phyloP scores from a whole-genome alignment of 768 basidiomycete genomes.

The Tylopilus sp. region DNA sequence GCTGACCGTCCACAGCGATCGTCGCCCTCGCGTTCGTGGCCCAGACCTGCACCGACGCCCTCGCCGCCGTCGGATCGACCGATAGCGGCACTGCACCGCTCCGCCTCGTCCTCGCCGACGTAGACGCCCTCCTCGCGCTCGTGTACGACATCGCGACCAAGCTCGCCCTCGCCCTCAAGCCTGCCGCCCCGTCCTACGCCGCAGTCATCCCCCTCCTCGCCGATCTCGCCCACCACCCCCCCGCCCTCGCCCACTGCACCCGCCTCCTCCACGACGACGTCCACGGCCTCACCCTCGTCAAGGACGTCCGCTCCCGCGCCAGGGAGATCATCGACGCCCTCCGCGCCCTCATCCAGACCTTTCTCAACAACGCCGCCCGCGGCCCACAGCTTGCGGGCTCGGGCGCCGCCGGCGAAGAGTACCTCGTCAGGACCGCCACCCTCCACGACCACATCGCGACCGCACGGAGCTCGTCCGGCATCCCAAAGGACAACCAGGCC shows the following conservation, averaged over 20 bases:
- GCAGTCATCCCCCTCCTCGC: slow-evolving; percentile 50
- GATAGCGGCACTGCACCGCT: slow-evolving; percentile 6
- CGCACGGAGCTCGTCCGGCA: slow-evolving; percentile 42
- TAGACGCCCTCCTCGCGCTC: slow-evolving; percentile 54
- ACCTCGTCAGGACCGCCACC: slow-evolving; percentile 54
- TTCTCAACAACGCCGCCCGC: slow-evolving; percentile 36
- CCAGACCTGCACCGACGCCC: slow-evolving; percentile 21
- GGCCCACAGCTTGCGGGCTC: slow-evolving; percentile 15
- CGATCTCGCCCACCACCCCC: slow-evolving; percentile 48
- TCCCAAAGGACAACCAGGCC: slow-evolving; percentile 54
- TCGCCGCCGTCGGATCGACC: slow-evolving; percentile 2
- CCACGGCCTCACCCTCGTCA: slow-evolving; percentile 47
- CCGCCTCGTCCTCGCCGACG: slow-evolving; percentile 49
- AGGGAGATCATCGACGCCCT: slow-evolving; percentile 44
- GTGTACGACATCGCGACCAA: slow-evolving; percentile 58
- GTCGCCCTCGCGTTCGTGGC: slow-evolving; percentile 9
- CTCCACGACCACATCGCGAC: slow-evolving; percentile 59
- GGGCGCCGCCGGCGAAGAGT: slow-evolving; percentile 36
- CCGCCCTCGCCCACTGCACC: slow-evolving; percentile 50
- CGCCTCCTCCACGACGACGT: slow-evolving; percentile 37
- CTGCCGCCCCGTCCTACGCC: slow-evolving; percentile 48
- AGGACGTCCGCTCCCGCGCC: slow-evolving; percentile 41
- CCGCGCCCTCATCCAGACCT: slow-evolving; percentile 40
- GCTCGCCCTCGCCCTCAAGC: slow-evolving; percentile 59
- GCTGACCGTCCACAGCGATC: neutral